Evolutionary conservation across 176 grass and related monocot genomes (phyloP).

Genomic region (Oryza brachyantha): DNA sequence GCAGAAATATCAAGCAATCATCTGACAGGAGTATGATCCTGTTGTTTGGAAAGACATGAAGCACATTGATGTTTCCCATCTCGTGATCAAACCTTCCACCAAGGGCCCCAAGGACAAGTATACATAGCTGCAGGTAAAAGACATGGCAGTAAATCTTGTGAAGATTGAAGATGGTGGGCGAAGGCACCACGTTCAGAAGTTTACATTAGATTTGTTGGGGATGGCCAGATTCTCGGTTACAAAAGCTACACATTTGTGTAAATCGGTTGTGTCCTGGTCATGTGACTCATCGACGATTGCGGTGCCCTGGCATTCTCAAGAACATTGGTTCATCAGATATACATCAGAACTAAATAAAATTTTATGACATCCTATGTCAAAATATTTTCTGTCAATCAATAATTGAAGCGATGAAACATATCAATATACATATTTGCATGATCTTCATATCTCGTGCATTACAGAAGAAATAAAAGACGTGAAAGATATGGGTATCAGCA

Average conservation of each 20-base stretch:
- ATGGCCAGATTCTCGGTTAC: slow-evolving; percentile 25
- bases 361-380: background rate
- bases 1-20: slow-evolving; percentile 69
- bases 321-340: slow-evolving; percentile 6
- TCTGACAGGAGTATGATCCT: slow-evolving; percentile 66
- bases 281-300: slow-evolving; percentile 67
- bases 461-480: slow-evolving; percentile 14
- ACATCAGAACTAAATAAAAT: background rate
- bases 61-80: slow-evolving; percentile 79
- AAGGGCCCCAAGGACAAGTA: slow-evolving; percentile 71
- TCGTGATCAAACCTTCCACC: slow-evolving; percentile 89
- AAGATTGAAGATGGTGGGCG: background rate
- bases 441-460: background rate
- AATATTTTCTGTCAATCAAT: background rate
- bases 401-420: background rate
- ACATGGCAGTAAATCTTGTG: background rate
- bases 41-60: slow-evolving; percentile 55
- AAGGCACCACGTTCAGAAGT: background rate
- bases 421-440: background rate
- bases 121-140: slow-evolving; percentile 50
- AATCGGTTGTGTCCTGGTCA: slow-evolving; percentile 89
- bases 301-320: slow-evolving; percentile 50
- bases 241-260: slow-evolving; percentile 80
- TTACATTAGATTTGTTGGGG: slow-evolving; percentile 57
- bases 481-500: slow-evolving; percentile 9